phyloP scores from a whole-genome alignment of 2,329 filamentous ascomycete species.

The Didymella segeticola region DNA sequence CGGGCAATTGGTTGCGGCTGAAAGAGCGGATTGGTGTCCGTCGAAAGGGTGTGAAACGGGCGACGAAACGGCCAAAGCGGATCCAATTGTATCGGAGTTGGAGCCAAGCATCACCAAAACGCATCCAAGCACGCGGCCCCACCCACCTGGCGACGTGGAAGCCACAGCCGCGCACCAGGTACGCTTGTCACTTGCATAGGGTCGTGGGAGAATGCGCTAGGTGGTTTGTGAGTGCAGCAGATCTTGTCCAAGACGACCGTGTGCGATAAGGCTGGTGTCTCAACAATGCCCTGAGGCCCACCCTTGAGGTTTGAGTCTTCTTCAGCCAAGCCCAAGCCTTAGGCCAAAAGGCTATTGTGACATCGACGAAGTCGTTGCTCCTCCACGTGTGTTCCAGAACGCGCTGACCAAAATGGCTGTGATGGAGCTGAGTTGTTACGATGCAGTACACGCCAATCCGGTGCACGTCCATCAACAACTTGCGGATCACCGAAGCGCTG shows the following conservation, averaged over 20 bases:
- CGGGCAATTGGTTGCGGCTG: constrained; percentile 35
- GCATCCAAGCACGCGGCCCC: constrained; percentile 27
- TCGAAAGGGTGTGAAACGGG: constrained; percentile 39
- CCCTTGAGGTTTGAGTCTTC: constrained; percentile 29
- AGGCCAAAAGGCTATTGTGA: constrained; percentile 31
- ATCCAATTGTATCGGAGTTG: constrained; percentile 35
- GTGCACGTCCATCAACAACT: constrained; percentile 2
- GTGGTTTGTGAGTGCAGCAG: constrained; percentile 23
- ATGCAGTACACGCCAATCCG: not conserved
- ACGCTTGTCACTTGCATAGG: constrained; percentile 24
- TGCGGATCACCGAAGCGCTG: constrained; percentile 4
- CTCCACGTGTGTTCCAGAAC: constrained; percentile 8
- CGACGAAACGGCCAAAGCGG: constrained; percentile 44
- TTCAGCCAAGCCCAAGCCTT: constrained; percentile 31
- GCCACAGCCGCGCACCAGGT: constrained; percentile 27
- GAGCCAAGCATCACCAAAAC: constrained; percentile 45
- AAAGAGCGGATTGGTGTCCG: constrained; percentile 32
- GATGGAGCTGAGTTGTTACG: constrained; percentile 1
- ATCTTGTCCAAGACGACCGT: constrained; percentile 19
- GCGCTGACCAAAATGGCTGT: not conserved
- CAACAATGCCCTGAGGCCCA: constrained; percentile 30
- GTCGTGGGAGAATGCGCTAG: constrained; percentile 20
- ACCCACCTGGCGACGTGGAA: constrained; percentile 34
- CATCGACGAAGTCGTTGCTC: constrained; percentile 12
- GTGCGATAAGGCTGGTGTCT: constrained; percentile 24